phyloP scores from a whole-genome alignment of 116 monocot genomes.

The Phalaenopsis hybrid region DNA sequence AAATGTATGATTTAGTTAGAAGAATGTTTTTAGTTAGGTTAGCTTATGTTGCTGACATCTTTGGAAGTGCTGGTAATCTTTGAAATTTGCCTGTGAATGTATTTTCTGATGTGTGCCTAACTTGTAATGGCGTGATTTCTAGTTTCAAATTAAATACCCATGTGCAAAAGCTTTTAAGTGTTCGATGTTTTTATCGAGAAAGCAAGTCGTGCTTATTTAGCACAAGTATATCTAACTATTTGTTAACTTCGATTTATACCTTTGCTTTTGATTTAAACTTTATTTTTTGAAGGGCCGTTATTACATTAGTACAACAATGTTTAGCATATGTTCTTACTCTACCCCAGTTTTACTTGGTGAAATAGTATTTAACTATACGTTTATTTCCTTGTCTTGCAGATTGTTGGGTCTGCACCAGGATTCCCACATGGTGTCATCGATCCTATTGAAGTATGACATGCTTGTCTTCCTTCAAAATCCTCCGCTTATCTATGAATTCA shows the following conservation, averaged over 20 bases:
- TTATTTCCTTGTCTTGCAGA: constrained; percentile 37
- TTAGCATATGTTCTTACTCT: neutral
- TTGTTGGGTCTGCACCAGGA: constrained; percentile 95
- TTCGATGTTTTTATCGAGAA: neutral
- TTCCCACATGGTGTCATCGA: constrained; percentile 97
- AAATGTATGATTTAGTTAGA: too few species aligned
- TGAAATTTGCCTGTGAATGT: too few species aligned
- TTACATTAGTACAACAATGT: neutral
- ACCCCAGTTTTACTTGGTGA: neutral
- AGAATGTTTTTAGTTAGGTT: neutral
- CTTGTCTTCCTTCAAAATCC: neutral
- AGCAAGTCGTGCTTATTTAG: neutral
- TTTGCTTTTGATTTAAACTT: constrained; percentile 1
- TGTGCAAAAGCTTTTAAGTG: neutral
- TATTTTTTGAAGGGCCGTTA: neutral
- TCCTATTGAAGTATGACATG: constrained; percentile 82
- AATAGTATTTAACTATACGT: constrained; percentile 3
- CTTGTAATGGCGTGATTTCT: neutral
- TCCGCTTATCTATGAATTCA: constrained; percentile 3
- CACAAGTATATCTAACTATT: neutral
- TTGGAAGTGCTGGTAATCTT: neutral
- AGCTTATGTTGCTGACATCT: neutral
- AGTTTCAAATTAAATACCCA: neutral
- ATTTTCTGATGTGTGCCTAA: neutral
- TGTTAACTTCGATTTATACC: neutral